Percentiles rank a stretch among this genome's conserved stretches.
Evolutionary conservation across 352 stramenopile genomes (phyloP).

Genomic region (Globisporangium solare): DNA sequence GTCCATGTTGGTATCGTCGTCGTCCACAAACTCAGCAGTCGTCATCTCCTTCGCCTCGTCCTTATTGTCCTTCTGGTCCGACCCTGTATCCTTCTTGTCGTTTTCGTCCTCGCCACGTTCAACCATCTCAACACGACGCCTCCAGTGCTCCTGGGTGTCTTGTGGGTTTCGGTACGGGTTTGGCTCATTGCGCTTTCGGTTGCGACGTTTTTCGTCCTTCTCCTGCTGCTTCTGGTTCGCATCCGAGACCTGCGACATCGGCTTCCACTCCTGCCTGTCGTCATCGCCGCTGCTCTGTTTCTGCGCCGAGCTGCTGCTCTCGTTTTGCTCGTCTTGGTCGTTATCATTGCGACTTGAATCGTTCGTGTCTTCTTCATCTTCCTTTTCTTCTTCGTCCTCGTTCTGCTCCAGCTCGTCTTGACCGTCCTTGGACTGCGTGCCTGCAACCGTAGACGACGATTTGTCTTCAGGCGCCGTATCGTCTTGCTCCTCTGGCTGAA

Average conservation of each 20-base stretch:
- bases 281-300: slow-evolving; percentile 57
- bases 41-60: slow-evolving; percentile 36
- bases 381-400: slow-evolving; percentile 36
- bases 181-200: slow-evolving; percentile 72
- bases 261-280: slow-evolving; percentile 48
- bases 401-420: slow-evolving; percentile 66
- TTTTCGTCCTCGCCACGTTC: slow-evolving; percentile 39
- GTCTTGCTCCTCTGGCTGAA: slow-evolving; percentile 47
- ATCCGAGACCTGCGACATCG: slow-evolving; percentile 37
- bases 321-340: slow-evolving; percentile 41
- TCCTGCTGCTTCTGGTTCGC: slow-evolving; percentile 32
- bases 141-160: slow-evolving; percentile 97
- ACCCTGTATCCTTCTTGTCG: slow-evolving; percentile 28
- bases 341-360: slow-evolving; percentile 21
- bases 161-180: slow-evolving; percentile 96
- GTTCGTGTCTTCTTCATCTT: slow-evolving; percentile 38
- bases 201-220: slow-evolving; percentile 70
- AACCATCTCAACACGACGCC: slow-evolving; percentile 91
- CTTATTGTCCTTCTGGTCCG: slow-evolving; percentile 33
- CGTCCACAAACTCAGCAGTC: slow-evolving; percentile 62
- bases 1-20: slow-evolving; percentile 59
- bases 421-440: slow-evolving; percentile 81
- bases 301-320: slow-evolving; percentile 49
- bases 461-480: slow-evolving; percentile 30
- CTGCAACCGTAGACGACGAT: slow-evolving; percentile 51